A percentile compares a stretch with the other conserved stretches of the same genome.
Evolutionary conservation across 1,139 yeast genomes (phyloP).

Genomic region (Tardiomyces digboiensis): DNA sequence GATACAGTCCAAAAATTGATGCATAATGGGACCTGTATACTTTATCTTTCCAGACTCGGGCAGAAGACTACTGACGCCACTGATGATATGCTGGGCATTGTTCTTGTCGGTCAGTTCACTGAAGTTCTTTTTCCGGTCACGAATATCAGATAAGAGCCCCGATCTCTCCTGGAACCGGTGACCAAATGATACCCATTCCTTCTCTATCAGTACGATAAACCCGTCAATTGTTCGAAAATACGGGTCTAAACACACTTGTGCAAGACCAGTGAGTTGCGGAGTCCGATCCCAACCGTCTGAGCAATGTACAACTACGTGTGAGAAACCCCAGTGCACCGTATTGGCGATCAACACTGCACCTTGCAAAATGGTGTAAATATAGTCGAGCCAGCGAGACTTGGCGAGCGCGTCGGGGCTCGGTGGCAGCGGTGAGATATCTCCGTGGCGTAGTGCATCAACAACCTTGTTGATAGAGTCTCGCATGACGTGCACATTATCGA

Average conservation of each 20-base stretch:
- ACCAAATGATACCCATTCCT: constrained; percentile 95
- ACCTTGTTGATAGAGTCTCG: constrained; percentile 69
- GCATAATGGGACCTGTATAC: constrained; percentile 81
- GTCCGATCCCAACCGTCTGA: constrained; percentile 99
- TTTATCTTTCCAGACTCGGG: constrained; percentile 32
- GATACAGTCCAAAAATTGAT: constrained; percentile 85
- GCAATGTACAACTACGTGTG: constrained; percentile 83
- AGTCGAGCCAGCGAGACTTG: constrained; percentile 74
- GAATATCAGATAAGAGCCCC: constrained; percentile 45
- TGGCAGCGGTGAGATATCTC: constrained; percentile 47
- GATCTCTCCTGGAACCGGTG: constrained; percentile 80
- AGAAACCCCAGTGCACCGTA: constrained; percentile 70
- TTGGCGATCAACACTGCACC: constrained; percentile 74
- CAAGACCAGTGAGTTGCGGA: constrained; percentile 74
- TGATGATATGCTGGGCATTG: constrained; percentile 31
- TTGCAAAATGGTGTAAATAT: constrained; percentile 56
- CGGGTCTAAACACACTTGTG: constrained; percentile 87
- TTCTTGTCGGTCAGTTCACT: constrained; percentile 24
- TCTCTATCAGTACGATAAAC: constrained; percentile 74
- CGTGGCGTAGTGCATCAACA: constrained; percentile 52
- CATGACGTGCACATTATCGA: constrained; percentile 94
- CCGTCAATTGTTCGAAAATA: constrained; percentile 83
- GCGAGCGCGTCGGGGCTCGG: constrained; percentile 38
- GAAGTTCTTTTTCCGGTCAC: constrained; percentile 5
- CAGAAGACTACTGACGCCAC: constrained; percentile 24